Percentiles rank a stretch among this genome's conserved stretches.
Evolutionary conservation across 2,329 filamentous ascomycete species (phyloP).

Genomic region (Diaporthe batatas): DNA sequence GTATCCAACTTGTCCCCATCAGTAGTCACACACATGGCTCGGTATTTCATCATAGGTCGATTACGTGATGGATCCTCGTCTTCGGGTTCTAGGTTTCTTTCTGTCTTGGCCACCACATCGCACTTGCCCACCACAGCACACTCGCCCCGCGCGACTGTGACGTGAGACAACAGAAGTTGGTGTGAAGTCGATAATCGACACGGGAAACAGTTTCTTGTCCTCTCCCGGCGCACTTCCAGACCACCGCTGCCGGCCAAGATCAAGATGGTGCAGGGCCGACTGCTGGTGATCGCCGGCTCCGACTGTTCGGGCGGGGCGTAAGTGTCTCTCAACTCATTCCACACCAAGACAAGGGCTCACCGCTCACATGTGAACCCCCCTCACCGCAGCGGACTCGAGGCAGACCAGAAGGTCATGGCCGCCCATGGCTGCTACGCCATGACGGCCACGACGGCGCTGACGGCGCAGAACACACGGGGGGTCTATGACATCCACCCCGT

Average conservation of each 20-base stretch:
- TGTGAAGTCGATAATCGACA: not conserved
- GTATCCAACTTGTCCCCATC: not conserved
- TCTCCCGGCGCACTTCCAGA: too few relatives aligned
- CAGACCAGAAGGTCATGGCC: constrained; percentile 94
- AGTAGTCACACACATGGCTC: not conserved
- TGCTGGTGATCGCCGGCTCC: constrained; percentile 88
- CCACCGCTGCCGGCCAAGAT: constrained; percentile 39
- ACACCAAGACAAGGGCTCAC: constrained; percentile 11
- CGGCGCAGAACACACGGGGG: constrained; percentile 93
- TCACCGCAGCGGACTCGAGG: constrained; percentile 82
- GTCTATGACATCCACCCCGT: constrained; percentile 85
- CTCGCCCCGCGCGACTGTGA: constrained; percentile 16
- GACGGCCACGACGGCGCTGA: constrained; percentile 94
- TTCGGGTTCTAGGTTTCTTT: not conserved
- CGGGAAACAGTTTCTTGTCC: not conserved
- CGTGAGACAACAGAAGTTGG: not conserved
- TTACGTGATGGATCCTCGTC: constrained; percentile 38
- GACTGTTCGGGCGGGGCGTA: constrained; percentile 92
- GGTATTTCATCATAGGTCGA: constrained; percentile 30
- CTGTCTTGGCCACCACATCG: constrained; percentile 19
- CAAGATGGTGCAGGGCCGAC: constrained; percentile 60
- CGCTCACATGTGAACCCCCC: constrained; percentile 24
- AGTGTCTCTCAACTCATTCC: constrained; percentile 52
- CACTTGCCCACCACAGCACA: too few relatives aligned
- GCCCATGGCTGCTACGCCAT: constrained; percentile 95